phyloP scores from a whole-genome alignment of 345 rosid genomes.

The Dipteronia dyeriana region DNA sequence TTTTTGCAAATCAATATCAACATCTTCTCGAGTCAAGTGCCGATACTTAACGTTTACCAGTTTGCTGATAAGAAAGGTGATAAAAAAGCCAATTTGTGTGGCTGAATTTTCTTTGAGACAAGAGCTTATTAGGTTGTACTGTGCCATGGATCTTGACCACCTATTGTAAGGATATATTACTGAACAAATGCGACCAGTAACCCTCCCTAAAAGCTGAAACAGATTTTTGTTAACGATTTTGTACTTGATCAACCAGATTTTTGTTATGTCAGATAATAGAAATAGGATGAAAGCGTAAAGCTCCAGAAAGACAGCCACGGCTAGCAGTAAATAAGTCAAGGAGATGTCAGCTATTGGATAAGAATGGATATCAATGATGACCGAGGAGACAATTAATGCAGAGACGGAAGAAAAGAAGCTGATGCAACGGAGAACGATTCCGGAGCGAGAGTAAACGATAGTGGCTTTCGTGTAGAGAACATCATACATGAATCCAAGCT shows the following conservation, averaged over 20 bases:
- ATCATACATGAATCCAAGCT: conserved; percentile 47
- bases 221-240: no score
- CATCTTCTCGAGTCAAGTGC: not conserved
- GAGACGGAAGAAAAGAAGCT: conserved; percentile 9
- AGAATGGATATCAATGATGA: no score
- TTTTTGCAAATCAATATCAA: not conserved
- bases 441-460: conserved; percentile 17
- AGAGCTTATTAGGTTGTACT: conserved; percentile 21
- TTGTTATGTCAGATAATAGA: conserved; percentile 21
- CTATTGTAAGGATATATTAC: not conserved
- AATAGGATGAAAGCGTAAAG: not conserved
- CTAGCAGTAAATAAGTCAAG: conserved; percentile 25
- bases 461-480: conserved; percentile 48
- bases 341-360: not conserved
- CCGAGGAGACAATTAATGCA: conserved; percentile 18
- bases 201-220: not conserved
- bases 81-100: not conserved
- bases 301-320: conserved; percentile 25
- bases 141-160: conserved; percentile 23
- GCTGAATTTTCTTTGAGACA: not conserved
- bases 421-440: conserved; percentile 30
- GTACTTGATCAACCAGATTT: not conserved
- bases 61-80: not conserved
- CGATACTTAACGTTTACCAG: not conserved
- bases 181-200: not conserved